Base-by-base conservation (phyloP, 768 basidiomycete genomes). In the Phylloporus rhodoxanthus region DNA sequence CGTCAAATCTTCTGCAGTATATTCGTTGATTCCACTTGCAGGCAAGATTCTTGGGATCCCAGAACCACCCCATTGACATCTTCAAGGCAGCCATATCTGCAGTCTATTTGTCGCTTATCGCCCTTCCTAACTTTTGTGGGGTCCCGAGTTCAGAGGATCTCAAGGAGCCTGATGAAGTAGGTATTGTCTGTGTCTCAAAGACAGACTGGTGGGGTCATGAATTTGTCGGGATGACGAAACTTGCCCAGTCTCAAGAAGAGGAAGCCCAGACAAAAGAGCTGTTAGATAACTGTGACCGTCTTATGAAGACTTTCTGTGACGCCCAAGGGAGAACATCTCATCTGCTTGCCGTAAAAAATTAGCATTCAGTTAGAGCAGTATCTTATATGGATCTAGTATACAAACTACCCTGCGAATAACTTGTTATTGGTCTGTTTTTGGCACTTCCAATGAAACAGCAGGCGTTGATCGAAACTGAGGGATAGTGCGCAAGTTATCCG, bases 401-500 rank as follows among this genome's bases (percentile, higher is more conserved):
- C 7, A 29, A 9, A 29, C 10, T 38, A 2, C 14, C 40, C 15
- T 26, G 25, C 23, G n/a, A 28, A 4, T 11, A 26, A 32, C 1
- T 28, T 37, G 28, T 45, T 42, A 56, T 49, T 49, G 40, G 26
- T 43, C 45, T 30, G 52, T 28, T 26, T 56, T 40, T 8, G 70
- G 57, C 2, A 65, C 49, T 58, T 79, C 76, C 20, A 81, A 60
- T 2, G 68, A 55, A 50, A 80, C 61, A 5, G 66, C 53, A 9
- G 75, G 66, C 39, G 72, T 69, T 42, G 70, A 64, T 50, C 75
- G 77, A 66, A 81, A 90, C 52, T 77, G 79, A 19, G 90, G 88
- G 48, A 92, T 91, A 1, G 79, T 88, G 39, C 91, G 78, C 48
- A 91, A 59, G 61, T 81, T 81, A n/a, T 80, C 76, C 19, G 85